A percentile compares a stretch with the other conserved stretches of the same genome.
Evolutionary conservation across 352 stramenopile species (phyloP).

Genomic region (Phytophthora sp.): DNA sequence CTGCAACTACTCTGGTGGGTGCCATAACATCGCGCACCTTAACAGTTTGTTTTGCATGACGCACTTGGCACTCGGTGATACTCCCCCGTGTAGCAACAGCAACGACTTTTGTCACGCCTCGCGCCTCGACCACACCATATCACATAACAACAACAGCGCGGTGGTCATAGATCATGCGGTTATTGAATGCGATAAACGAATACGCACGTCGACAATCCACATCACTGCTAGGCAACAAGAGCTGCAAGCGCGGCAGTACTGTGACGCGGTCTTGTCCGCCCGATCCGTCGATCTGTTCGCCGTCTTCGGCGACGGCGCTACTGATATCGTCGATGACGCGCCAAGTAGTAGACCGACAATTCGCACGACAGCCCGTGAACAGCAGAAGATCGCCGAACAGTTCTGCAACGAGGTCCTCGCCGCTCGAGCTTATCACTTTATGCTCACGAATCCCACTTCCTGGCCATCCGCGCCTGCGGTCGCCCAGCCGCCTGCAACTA

Average conservation of each 20-base stretch:
- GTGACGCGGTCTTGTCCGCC: neutral
- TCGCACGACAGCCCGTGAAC: constrained; percentile 7
- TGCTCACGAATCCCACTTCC: neutral
- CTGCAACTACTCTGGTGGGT: constrained; percentile 3
- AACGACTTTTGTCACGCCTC: neutral
- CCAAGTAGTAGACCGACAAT: neutral
- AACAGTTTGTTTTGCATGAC: constrained; percentile 12
- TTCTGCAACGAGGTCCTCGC: constrained; percentile 13
- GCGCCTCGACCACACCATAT: too few relatives aligned
- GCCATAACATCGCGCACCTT: neutral
- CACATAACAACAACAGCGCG: neutral
- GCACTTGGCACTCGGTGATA: neutral
- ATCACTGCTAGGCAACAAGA: constrained; percentile 11
- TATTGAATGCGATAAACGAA: neutral
- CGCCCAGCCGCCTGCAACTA: neutral
- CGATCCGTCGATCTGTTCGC: constrained; percentile 10
- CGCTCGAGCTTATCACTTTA: constrained; percentile 3
- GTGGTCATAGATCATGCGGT: neutral
- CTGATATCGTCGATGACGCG: neutral
- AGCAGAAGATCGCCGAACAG: constrained; percentile 12
- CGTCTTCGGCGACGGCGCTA: neutral
- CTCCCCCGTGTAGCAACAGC: neutral
- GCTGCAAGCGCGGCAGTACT: constrained; percentile 12
- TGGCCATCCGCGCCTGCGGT: neutral
- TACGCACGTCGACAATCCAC: neutral